These are phyloP conservation scores for Ogataea paradorogensis DNA, from an alignment of 805 yeast species.

Conservation along the genomic window DNA sequence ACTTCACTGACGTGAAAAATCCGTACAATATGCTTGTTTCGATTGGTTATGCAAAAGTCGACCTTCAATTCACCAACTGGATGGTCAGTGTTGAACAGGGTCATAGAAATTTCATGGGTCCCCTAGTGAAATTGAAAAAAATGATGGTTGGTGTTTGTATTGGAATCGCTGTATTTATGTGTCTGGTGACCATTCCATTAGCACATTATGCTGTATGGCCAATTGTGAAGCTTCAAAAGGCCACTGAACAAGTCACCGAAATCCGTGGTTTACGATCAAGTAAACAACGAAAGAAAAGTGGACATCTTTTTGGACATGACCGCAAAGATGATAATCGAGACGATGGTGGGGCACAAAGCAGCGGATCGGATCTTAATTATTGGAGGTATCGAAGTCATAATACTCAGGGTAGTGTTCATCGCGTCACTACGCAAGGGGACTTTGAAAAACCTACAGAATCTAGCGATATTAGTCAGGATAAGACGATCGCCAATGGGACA, in stretches of 20 bases:
- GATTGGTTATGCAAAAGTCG: slow-evolving; percentile 51
- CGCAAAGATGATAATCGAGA: slow-evolving; percentile 2
- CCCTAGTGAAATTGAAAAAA: slow-evolving; percentile 56
- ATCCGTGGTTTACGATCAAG: slow-evolving; percentile 32
- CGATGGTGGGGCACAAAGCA: neutral
- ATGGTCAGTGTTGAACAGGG: slow-evolving; percentile 69
- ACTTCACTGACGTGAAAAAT: slow-evolving; percentile 36
- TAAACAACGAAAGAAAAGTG: slow-evolving; percentile 15
- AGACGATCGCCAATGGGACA: neutral
- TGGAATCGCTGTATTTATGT: slow-evolving; percentile 72
- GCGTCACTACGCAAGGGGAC: neutral
- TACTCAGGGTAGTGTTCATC: too few relatives aligned
- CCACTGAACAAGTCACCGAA: slow-evolving; percentile 68
- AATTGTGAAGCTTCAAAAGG: slow-evolving; percentile 71
- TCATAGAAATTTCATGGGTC: slow-evolving; percentile 55
- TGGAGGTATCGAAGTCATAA: neutral
- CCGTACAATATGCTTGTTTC: slow-evolving; percentile 44
- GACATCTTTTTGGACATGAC: slow-evolving; percentile 20
- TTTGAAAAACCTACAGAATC: neutral
- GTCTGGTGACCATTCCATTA: slow-evolving; percentile 73
- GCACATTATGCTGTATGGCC: slow-evolving; percentile 86
- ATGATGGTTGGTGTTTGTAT: slow-evolving; percentile 77
- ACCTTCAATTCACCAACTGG: slow-evolving; percentile 55
- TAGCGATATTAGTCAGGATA: slow-evolving; percentile 6
- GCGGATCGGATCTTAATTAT: neutral